Conservation (phyloP, 176 grass and related monocot species). For the Carex parvula region DNA sequence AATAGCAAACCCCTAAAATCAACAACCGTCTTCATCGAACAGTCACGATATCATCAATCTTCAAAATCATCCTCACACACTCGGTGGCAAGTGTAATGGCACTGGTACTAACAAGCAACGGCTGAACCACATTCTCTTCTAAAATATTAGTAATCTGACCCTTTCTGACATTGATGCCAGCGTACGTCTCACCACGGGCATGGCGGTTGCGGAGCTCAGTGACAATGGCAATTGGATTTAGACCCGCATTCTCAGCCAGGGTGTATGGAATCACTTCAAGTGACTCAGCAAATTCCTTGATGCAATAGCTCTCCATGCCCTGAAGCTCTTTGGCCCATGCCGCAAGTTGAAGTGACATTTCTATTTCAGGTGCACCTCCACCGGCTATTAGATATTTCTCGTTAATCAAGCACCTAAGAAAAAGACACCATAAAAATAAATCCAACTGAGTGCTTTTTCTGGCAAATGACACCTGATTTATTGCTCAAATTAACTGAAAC, state of each 20-base stretch:
- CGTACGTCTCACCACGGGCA: conserved; percentile 59
- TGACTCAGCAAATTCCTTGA: conserved; percentile 79
- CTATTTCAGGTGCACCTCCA: conserved; percentile 85
- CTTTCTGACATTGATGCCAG: conserved; percentile 86
- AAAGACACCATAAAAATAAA: not conserved
- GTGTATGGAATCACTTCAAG: conserved; percentile 90
- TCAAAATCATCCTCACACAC: conserved; percentile 88
- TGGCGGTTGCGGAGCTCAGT: conserved; percentile 78
- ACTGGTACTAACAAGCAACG: conserved; percentile 68
- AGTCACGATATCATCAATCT: conserved; percentile 78
- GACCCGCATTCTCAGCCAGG: conserved; percentile 77
- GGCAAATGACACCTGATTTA: not conserved
- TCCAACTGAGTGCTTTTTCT: not conserved
- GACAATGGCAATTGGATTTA: conserved; percentile 70
- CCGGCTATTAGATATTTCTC: conserved; percentile 87
- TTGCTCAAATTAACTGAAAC: not conserved
- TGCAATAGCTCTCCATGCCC: conserved; percentile 91
- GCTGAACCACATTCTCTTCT: conserved; percentile 84
- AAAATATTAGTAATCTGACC: conserved; percentile 85
- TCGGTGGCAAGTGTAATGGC: conserved; percentile 69
- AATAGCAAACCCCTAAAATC: conserved; percentile 5
- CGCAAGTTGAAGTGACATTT: conserved; percentile 82
- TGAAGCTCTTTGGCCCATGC: conserved; percentile 79
- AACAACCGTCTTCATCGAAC: conserved; percentile 39
- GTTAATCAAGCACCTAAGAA: conserved; percentile 67